These are phyloP conservation scores for Teratosphaeria gauchensis DNA, from an alignment of 2,329 filamentous ascomycete species.

Conservation along the genomic window DNA sequence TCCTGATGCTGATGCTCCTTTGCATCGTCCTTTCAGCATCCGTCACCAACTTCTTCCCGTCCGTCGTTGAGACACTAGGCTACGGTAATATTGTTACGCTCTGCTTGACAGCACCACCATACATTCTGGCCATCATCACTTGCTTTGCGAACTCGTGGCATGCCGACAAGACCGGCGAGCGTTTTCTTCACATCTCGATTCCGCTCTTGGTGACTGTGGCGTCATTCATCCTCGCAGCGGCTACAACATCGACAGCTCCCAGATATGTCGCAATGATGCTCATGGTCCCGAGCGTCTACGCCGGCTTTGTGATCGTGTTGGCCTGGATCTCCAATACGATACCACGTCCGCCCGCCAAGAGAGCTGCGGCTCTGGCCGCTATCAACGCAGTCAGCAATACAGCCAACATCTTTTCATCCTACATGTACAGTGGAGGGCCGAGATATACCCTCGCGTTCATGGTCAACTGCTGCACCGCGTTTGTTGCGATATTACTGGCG, in stretches of 20 bases:
- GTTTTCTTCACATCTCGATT: constrained; percentile 30
- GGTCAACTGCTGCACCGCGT: constrained; percentile 57
- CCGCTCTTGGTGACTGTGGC: constrained; percentile 21
- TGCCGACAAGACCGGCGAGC: constrained; percentile 31
- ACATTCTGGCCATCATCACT: constrained; percentile 24
- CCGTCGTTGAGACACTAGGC: constrained; percentile 25
- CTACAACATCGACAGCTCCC: constrained; percentile 19
- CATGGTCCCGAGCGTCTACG: constrained; percentile 41
- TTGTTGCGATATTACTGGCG: constrained; percentile 55
- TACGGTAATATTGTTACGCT: constrained; percentile 24
- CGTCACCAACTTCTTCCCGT: constrained; percentile 27
- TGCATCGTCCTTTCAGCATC: constrained; percentile 26
- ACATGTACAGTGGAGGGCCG: constrained; percentile 31
- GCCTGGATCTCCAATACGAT: constrained; percentile 44
- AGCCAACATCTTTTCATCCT: constrained; percentile 44
- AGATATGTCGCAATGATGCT: constrained; percentile 28
- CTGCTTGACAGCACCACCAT: constrained; percentile 27
- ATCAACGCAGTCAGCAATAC: constrained; percentile 48
- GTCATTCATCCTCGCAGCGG: constrained; percentile 23
- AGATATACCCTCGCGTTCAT: constrained; percentile 46
- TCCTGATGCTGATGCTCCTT: constrained; percentile 27
- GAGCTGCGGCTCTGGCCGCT: constrained; percentile 45
- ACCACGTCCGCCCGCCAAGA: constrained; percentile 45
- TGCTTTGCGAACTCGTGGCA: constrained; percentile 29
- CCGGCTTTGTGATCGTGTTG: constrained; percentile 53